Evolutionary conservation across 1,284 basidiomycete genomes (phyloP).

Genomic region (Leucoagaricus sp.): DNA sequence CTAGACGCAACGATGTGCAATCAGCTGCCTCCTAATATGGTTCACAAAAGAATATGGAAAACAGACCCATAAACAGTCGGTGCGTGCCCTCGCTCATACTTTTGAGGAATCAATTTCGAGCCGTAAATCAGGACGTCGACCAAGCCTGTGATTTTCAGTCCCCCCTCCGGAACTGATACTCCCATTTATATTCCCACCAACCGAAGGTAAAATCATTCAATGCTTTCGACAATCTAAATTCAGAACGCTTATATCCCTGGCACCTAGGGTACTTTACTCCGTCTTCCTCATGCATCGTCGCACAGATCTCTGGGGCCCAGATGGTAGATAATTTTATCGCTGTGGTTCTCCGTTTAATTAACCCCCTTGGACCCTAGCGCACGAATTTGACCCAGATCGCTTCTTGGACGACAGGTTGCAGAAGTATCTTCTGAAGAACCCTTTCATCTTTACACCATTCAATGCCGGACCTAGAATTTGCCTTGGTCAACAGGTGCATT

Average conservation of each 20-base stretch:
- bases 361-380: constrained; percentile 21
- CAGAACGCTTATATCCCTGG: no score
- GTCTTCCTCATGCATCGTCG: constrained; percentile 41
- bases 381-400: constrained; percentile 56
- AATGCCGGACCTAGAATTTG: constrained; percentile 63
- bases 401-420: constrained; percentile 55
- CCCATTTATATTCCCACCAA: constrained; percentile 16
- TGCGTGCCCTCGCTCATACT: no score
- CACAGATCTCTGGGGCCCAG: constrained; percentile 47
- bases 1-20: no score
- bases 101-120: no score
- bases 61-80: no score
- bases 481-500: constrained; percentile 54
- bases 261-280: constrained; percentile 15
- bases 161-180: constrained; percentile 4
- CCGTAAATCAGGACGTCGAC: constrained; percentile 11
- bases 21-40: no score
- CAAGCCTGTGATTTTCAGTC: constrained; percentile 11
- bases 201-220: constrained; percentile 1
- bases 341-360: neutral
- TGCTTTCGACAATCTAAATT: neutral
- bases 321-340: constrained; percentile 28
- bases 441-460: constrained; percentile 63
- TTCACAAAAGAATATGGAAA: no score
- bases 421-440: constrained; percentile 54